These are phyloP conservation scores for Alternaria sp. DNA, from an alignment of 2,329 filamentous ascomycete genomes.

Conservation along the genomic window DNA sequence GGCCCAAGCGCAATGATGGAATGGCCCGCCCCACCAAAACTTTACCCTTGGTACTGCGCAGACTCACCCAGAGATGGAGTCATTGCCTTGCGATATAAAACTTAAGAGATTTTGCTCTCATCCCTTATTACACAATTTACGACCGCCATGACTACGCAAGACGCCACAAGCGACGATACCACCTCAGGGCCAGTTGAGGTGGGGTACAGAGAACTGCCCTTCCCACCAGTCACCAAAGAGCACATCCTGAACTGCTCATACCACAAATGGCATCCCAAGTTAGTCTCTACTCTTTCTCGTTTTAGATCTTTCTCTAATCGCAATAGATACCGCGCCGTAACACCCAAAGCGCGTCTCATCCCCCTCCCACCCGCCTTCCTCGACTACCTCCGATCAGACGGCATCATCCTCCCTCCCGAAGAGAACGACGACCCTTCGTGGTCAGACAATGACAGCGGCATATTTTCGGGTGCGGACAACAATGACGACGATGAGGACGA, in stretches of 20 bases:
- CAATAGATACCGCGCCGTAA: conserved; percentile 75
- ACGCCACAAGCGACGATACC: background rate
- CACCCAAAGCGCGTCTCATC: conserved; percentile 86
- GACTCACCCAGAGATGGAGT: conserved; percentile 37
- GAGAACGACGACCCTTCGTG: conserved; percentile 55
- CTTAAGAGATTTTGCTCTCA: background rate
- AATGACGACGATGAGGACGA: conserved; percentile 60
- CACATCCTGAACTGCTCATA: conserved; percentile 97
- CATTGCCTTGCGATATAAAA: conserved; percentile 7
- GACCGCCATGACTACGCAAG: conserved; percentile 30
- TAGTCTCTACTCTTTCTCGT: conserved; percentile 14
- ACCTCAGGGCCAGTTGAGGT: conserved; percentile 9
- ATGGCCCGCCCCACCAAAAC: conserved; percentile 37
- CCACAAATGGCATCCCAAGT: conserved; percentile 86
- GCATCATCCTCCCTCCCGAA: conserved; percentile 84
- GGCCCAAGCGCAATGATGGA: conserved; percentile 22
- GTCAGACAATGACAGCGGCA: conserved; percentile 60
- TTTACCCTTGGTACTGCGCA: conserved; percentile 22
- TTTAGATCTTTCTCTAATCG: background rate
- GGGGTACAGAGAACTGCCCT: conserved; percentile 61
- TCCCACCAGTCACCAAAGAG: conserved; percentile 81
- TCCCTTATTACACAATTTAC: background rate
- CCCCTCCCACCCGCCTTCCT: conserved; percentile 78
- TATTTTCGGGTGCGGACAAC: conserved; percentile 55
- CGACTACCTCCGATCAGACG: conserved; percentile 87